phyloP scores from a whole-genome alignment of 208 protist genomes.

The Trypanosoma caninum region DNA sequence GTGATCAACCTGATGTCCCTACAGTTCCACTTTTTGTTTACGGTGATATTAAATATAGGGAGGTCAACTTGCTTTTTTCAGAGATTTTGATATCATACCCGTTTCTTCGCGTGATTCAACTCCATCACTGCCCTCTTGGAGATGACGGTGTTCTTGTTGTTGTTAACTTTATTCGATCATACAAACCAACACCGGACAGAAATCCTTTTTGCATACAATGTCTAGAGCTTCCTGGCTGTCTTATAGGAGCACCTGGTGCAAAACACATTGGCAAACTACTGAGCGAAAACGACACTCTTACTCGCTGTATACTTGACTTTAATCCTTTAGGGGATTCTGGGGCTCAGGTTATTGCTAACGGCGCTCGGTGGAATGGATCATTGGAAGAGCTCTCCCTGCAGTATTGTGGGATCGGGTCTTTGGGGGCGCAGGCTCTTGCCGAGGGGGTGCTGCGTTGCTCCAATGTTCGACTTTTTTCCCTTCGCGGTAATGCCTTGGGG shows the following conservation, averaged over 20 bases:
- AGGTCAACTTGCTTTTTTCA: constrained; percentile 48
- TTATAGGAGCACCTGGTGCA: constrained; percentile 61
- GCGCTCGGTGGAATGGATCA: constrained; percentile 80
- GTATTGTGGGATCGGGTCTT: constrained; percentile 57
- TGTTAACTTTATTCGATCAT: constrained; percentile 69
- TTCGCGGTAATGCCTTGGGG: constrained; percentile 68
- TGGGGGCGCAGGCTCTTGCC: constrained; percentile 47
- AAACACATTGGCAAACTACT: constrained; percentile 64
- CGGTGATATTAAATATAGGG: constrained; percentile 40
- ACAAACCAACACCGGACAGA: constrained; percentile 57
- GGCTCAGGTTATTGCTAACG: constrained; percentile 50
- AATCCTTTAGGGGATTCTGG: constrained; percentile 76
- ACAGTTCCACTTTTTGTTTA: constrained; percentile 72
- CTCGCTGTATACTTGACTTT: constrained; percentile 70
- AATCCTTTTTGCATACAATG: constrained; percentile 83
- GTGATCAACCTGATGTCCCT: constrained; percentile 66
- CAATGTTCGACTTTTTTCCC: constrained; percentile 59
- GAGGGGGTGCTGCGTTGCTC: constrained; percentile 65
- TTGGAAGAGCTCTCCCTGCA: constrained; percentile 70
- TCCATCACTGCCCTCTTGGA: constrained; percentile 62
- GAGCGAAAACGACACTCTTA: constrained; percentile 66
- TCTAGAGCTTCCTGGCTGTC: constrained; percentile 73
- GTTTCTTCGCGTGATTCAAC: constrained; percentile 66
- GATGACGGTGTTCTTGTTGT: constrained; percentile 83
- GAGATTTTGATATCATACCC: constrained; percentile 63